Evolutionary conservation across 805 yeast genomes (phyloP).

Genomic region (Starmerella ratchasimensis): DNA sequence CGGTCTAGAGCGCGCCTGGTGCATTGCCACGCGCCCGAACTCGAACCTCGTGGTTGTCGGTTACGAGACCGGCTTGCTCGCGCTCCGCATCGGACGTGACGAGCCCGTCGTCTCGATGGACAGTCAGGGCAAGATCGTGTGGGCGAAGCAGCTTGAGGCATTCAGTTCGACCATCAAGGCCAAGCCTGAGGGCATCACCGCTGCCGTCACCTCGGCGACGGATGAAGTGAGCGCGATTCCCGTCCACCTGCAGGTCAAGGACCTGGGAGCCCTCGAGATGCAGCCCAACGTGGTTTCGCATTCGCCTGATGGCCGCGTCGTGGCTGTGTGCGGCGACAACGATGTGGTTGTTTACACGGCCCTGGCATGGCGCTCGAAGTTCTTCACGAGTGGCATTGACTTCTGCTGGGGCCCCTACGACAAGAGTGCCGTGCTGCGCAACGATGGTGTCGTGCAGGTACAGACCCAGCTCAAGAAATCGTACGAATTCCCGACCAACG

Average conservation of each 20-base stretch:
- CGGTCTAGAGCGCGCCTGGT: constrained; percentile 95
- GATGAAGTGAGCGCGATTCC: too few species aligned
- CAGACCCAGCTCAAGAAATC: constrained; percentile 68
- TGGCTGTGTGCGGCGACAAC: constrained; percentile 94
- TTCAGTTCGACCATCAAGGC: constrained; percentile 53
- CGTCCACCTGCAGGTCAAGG: constrained; percentile 67
- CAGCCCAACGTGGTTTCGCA: constrained; percentile 79
- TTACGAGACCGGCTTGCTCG: constrained; percentile 87
- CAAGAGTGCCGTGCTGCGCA: constrained; percentile 69
- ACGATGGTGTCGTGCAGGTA: constrained; percentile 48
- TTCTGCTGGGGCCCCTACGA: constrained; percentile 93
- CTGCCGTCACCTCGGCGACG: too few species aligned
- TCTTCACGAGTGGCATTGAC: constrained; percentile 79
- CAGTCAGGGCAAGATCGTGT: constrained; percentile 76
- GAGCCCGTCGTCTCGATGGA: constrained; percentile 92
- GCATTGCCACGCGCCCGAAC: constrained; percentile 61
- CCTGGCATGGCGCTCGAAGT: constrained; percentile 93
- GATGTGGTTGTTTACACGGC: constrained; percentile 94
- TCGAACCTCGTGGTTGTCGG: constrained; percentile 80
- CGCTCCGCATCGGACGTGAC: constrained; percentile 80
- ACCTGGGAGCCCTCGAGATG: constrained; percentile 84
- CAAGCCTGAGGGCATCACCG: constrained; percentile 31
- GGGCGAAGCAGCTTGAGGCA: constrained; percentile 83
- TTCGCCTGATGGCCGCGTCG: constrained; percentile 95
- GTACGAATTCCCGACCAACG: constrained; percentile 41